These are phyloP conservation scores for Tremellales sp. DNA, from an alignment of 1,284 basidiomycete species.

Conservation along the genomic window DNA sequence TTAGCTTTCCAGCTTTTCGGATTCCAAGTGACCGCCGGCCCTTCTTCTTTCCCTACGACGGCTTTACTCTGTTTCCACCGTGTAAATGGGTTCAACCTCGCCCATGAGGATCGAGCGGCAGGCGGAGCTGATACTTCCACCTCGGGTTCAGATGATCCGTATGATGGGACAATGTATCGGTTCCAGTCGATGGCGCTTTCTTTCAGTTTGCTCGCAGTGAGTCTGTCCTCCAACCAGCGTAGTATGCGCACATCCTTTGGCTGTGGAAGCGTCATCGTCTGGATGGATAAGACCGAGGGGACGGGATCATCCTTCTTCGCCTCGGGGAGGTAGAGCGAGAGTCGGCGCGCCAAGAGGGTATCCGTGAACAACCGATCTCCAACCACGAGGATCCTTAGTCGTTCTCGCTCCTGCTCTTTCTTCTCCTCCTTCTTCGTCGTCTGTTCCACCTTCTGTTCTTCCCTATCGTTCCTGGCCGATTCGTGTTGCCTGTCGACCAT, in stretches of 20 bases:
- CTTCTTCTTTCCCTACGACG: slow-evolving; percentile 12
- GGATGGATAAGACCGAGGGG: slow-evolving; percentile 34
- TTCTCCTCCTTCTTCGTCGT: slow-evolving; percentile 5
- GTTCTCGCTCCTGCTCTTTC: slow-evolving; percentile 27
- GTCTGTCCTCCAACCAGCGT: slow-evolving; percentile 40
- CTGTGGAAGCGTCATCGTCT: slow-evolving; percentile 41
- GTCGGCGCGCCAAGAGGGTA: slow-evolving; percentile 74
- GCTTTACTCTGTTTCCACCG: background rate
- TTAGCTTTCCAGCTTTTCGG: slow-evolving; percentile 23
- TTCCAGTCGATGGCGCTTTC: slow-evolving; percentile 14
- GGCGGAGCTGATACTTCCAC: slow-evolving; percentile 1
- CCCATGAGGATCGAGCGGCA: background rate
- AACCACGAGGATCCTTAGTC: slow-evolving; percentile 65
- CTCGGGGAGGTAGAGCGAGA: slow-evolving; percentile 36
- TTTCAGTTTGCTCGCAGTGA: slow-evolving; percentile 17
- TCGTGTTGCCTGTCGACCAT: slow-evolving; percentile 4
- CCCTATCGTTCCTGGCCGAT: background rate
- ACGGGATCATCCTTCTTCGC: slow-evolving; percentile 7
- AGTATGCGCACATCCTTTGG: slow-evolving; percentile 39
- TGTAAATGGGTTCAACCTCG: background rate
- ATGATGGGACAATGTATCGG: slow-evolving; percentile 16
- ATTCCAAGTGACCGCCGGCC: slow-evolving; percentile 19
- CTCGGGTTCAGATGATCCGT: background rate
- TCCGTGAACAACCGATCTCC: slow-evolving; percentile 92
- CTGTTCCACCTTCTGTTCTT: background rate